Percentiles rank a stretch among this genome's conserved stretches.
phyloP scores from a whole-genome alignment of 164 flowering plant genomes.

The Vitis cinerea region DNA sequence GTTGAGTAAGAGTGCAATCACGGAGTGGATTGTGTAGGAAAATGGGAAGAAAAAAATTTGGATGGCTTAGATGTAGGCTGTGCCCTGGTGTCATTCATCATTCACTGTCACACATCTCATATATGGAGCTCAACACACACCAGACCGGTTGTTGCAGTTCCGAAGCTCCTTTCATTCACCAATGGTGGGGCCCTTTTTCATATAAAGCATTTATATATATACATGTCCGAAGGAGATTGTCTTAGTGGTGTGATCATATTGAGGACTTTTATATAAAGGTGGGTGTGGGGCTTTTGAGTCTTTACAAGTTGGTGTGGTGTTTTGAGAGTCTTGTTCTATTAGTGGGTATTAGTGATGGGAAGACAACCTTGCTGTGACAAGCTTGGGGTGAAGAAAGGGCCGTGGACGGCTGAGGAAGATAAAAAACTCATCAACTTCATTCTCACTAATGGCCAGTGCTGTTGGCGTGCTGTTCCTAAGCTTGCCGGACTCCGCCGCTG shows the following conservation, averaged over 20 bases:
- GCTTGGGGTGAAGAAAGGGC: slow-evolving; percentile 91
- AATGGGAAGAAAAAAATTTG: slow-evolving; percentile 22
- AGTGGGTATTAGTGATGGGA: slow-evolving; percentile 48
- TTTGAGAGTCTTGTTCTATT: neutral
- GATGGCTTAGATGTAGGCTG: slow-evolving; percentile 29
- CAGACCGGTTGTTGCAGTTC: slow-evolving; percentile 49
- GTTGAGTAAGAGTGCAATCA: slow-evolving; percentile 49
- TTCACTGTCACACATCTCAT: slow-evolving; percentile 25
- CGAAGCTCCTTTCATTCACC: slow-evolving; percentile 46
- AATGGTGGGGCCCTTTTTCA: slow-evolving; percentile 30
- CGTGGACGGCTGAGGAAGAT: slow-evolving; percentile 97
- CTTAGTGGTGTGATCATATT: slow-evolving; percentile 5
- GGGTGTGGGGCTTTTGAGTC: slow-evolving; percentile 42
- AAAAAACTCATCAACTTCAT: slow-evolving; percentile 87
- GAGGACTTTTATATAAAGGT: slow-evolving; percentile 39
- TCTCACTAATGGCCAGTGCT: slow-evolving; percentile 86
- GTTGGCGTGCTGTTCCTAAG: slow-evolving; percentile 92
- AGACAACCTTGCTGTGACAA: slow-evolving; percentile 96
- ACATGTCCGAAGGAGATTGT: neutral
- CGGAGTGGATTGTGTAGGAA: slow-evolving; percentile 30
- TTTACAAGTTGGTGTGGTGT: slow-evolving; percentile 10
- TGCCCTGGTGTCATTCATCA: slow-evolving; percentile 32
- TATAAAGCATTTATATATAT: slow-evolving; percentile 11
- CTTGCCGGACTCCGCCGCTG: slow-evolving; percentile 89
- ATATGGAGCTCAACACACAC: slow-evolving; percentile 21